Percentiles rank a stretch among this genome's conserved stretches.
These are phyloP conservation scores for Sporodiniella umbellata DNA, from an alignment of 371 early-diverging fungal species.

Conservation along the genomic window DNA sequence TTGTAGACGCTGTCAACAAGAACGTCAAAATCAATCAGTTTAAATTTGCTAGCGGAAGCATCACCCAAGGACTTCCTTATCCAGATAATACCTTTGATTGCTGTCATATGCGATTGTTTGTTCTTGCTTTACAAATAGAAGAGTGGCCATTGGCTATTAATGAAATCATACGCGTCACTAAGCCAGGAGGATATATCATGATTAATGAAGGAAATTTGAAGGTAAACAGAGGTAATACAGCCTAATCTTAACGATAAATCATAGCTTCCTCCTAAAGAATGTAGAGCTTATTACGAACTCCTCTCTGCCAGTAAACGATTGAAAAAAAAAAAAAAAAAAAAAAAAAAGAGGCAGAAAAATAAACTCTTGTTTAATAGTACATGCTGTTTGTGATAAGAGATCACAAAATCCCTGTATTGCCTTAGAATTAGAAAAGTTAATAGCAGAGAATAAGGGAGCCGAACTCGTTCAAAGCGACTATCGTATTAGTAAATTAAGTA, in stretches of 20 bases:
- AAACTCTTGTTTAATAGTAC: constrained; percentile 6
- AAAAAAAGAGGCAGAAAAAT: no score
- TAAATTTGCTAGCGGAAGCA: not conserved
- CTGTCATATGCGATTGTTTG: constrained; percentile 2
- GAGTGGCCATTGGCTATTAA: constrained; percentile 8
- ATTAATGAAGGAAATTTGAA: not conserved
- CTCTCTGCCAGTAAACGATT: not conserved
- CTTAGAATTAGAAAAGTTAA: constrained; percentile 6
- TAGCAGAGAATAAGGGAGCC: constrained; percentile 12
- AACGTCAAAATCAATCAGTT: constrained; percentile 3
- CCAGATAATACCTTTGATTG: constrained; percentile 8
- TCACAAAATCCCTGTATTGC: constrained; percentile 26
- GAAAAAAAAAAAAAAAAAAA: no score
- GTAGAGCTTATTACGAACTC: not conserved
- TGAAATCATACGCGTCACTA: constrained; percentile 5
- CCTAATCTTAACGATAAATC: no score
- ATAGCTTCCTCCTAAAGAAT: not conserved
- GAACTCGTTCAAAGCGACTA: no score
- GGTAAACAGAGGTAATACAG: no score
- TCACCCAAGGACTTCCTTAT: constrained; percentile 2
- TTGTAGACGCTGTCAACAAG: constrained; percentile 5
- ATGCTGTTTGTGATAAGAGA: constrained; percentile 8
- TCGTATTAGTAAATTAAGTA: no score
- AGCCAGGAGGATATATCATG: constrained; percentile 11
- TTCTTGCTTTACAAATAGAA: constrained; percentile 1